These are phyloP conservation scores for Solanum sitiens DNA, from an alignment of 257 asterid species.

Conservation along the genomic window DNA sequence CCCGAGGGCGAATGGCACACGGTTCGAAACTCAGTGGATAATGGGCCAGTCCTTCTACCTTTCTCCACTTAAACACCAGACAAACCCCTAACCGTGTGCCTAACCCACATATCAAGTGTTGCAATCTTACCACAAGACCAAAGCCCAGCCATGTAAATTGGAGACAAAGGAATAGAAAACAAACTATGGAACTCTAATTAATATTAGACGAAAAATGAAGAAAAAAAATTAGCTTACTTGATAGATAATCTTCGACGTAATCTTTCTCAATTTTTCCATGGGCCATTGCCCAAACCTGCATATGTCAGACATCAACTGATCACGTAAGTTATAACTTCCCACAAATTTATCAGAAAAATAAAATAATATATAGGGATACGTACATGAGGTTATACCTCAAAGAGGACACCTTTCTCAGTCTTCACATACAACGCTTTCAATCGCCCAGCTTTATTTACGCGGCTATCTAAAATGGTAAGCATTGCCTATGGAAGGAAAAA, in stretches of 20 bases:
- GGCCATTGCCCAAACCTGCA: constrained; percentile 86
- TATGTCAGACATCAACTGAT: neutral
- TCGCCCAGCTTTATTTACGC: constrained; percentile 62
- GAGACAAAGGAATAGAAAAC: neutral
- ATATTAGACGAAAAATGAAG: neutral
- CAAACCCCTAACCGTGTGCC: neutral
- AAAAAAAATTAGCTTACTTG: constrained; percentile 33
- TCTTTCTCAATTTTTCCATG: constrained; percentile 74
- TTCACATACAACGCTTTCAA: constrained; percentile 74
- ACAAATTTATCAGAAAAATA: neutral
- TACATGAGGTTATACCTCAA: constrained; percentile 73
- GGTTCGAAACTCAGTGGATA: neutral
- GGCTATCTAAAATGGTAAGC: constrained; percentile 66
- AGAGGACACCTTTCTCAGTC: constrained; percentile 60
- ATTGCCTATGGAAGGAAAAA: constrained; percentile 36
- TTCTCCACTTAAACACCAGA: neutral
- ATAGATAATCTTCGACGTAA: constrained; percentile 58
- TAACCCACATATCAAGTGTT: neutral
- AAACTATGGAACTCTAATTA: too few species aligned
- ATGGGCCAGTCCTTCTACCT: neutral
- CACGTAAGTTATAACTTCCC: neutral
- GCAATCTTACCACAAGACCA: neutral
- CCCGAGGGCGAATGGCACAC: neutral
- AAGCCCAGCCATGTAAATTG: neutral
- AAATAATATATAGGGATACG: constrained; percentile 39